Evolutionary conservation across 495 filamentous ascomycete species (phyloP).

Genomic region (Chaetomidium leptoderma): DNA sequence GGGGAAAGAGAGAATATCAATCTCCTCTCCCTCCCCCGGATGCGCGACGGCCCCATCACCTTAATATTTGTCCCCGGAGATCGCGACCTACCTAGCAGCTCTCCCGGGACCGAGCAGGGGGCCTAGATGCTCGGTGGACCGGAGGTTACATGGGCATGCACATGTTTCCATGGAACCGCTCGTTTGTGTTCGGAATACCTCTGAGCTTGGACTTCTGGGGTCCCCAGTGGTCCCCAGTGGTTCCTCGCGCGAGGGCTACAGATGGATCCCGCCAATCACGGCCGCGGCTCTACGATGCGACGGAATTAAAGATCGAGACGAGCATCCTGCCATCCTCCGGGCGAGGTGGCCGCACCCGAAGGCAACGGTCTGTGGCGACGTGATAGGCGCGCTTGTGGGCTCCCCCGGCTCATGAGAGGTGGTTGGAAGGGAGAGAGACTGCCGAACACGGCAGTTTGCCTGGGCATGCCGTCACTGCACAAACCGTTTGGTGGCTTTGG

Average conservation of each 20-base stretch:
- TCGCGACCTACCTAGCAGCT: background rate
- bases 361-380: background rate
- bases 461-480: constrained; percentile 8
- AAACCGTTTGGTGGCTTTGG: background rate
- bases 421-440: background rate
- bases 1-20: background rate
- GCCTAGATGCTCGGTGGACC: too few relatives aligned
- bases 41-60: background rate
- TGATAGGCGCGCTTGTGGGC: constrained; percentile 23
- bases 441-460: constrained; percentile 17
- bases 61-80: background rate
- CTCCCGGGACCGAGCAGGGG: background rate
- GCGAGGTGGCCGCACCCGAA: background rate
- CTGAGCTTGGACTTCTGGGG: background rate
- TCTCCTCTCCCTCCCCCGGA: background rate
- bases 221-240: too few relatives aligned
- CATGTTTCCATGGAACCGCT: background rate
- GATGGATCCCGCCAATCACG: constrained; percentile 21
- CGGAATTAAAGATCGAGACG: background rate
- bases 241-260: too few relatives aligned
- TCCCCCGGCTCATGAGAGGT: too few relatives aligned
- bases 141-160: constrained; percentile 11
- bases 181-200: background rate
- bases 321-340: background rate
- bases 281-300: background rate